A percentile compares a stretch with the other conserved stretches of the same genome.
phyloP scores from a whole-genome alignment of 176 grass and related monocot species.

The Eragrostis nindensis region DNA sequence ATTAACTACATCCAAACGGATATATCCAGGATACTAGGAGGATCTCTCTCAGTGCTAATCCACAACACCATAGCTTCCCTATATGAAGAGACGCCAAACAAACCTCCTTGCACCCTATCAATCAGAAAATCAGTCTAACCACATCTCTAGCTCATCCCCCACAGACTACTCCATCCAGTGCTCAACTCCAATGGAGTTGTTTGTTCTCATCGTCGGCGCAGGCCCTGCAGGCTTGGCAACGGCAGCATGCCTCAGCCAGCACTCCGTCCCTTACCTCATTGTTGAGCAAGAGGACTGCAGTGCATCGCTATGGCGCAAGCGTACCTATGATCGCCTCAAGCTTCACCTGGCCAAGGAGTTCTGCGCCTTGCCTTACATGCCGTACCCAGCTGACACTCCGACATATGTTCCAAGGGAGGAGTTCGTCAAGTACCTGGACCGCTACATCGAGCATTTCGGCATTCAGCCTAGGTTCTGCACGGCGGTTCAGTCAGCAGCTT shows the following conservation, averaged over 20 bases:
- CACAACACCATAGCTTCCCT: too few species aligned
- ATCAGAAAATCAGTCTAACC: not conserved
- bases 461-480: slow-evolving; percentile 25
- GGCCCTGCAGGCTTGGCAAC: slow-evolving; percentile 41
- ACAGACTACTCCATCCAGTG: not conserved
- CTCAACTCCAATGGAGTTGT: not conserved
- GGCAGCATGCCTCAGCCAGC: slow-evolving; percentile 12
- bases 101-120: not conserved
- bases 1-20: not conserved
- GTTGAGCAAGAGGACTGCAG: slow-evolving; percentile 37
- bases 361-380: slow-evolving; percentile 27
- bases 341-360: slow-evolving; percentile 58
- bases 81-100: not conserved
- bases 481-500: not conserved
- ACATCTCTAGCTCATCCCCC: not conserved
- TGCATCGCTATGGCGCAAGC: slow-evolving; percentile 44
- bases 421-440: slow-evolving; percentile 41
- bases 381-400: not conserved
- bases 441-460: not conserved
- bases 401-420: slow-evolving; percentile 31
- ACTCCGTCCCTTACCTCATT: not conserved
- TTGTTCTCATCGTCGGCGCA: slow-evolving; percentile 36
- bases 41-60: not conserved
- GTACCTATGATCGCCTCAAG: slow-evolving; percentile 44
- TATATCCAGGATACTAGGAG: not conserved